These are phyloP conservation scores for Candolleomyces eurysporus DNA, from an alignment of 768 basidiomycete genomes.

Conservation along the genomic window DNA sequence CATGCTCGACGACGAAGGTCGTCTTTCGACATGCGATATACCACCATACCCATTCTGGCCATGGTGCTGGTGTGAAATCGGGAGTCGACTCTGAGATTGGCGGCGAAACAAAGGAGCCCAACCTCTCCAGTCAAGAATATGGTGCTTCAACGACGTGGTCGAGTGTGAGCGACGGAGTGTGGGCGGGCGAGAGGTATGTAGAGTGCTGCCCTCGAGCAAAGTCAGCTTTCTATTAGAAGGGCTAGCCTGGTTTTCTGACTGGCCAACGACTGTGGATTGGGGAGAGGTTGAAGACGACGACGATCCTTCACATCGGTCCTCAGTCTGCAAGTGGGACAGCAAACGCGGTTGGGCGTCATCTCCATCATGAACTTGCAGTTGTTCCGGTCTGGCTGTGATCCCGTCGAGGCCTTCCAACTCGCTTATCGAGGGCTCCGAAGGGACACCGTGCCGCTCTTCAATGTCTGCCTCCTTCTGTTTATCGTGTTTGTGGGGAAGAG, in stretches of 20 bases:
- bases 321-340: background rate
- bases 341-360: background rate
- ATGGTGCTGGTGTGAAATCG: background rate
- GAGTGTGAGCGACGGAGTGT: background rate
- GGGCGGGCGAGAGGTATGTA: background rate
- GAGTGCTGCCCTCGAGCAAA: too few species aligned
- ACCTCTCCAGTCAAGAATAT: slow-evolving; percentile 1
- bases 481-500: slow-evolving; percentile 35
- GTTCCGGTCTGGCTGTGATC: background rate
- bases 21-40: background rate
- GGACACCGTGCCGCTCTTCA: slow-evolving; percentile 1
- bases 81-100: background rate
- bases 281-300: background rate
- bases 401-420: background rate
- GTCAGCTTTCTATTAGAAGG: too few species aligned
- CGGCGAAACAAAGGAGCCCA: background rate
- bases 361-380: background rate
- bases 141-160: background rate
- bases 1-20: background rate
- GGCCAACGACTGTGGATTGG: background rate
- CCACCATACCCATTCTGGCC: background rate
- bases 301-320: background rate
- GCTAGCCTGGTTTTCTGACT: background rate
- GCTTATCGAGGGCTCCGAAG: background rate
- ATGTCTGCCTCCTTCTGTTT: slow-evolving; percentile 8